Conservation (phyloP, 176 grass and related monocot species). For the Aegilops tauschii region DNA sequence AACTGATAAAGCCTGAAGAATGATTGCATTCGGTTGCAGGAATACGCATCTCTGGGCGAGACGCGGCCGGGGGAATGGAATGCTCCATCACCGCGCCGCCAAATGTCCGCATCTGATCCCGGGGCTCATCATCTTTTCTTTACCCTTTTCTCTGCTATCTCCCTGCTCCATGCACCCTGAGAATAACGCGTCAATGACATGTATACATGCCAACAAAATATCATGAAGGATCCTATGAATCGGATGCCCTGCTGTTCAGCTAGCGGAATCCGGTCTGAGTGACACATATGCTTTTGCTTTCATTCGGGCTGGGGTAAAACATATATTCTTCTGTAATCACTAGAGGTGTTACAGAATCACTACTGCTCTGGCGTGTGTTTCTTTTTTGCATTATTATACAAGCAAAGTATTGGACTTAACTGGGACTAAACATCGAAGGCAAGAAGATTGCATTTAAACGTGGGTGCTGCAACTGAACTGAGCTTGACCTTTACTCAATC, state of each 20-base stretch:
- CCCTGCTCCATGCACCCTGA: background rate
- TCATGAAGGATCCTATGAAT: background rate
- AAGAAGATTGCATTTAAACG: background rate
- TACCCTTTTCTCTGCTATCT: background rate
- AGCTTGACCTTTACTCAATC: slow-evolving; percentile 8
- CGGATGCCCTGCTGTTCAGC: too few relatives aligned
- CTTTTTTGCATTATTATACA: too few relatives aligned
- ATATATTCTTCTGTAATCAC: too few relatives aligned
- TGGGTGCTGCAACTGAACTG: background rate
- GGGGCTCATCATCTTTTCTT: slow-evolving; percentile 34
- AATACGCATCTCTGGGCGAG: background rate
- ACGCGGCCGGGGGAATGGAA: too few relatives aligned
- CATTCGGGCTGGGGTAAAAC: too few relatives aligned
- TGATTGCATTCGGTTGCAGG: slow-evolving; percentile 17
- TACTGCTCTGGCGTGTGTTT: too few relatives aligned
- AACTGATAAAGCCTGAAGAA: background rate
- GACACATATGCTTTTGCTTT: too few relatives aligned
- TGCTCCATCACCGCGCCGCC: too few relatives aligned
- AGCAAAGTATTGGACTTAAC: background rate
- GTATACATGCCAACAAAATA: background rate
- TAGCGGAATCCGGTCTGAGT: too few relatives aligned
- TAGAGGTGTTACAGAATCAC: too few relatives aligned
- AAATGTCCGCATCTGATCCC: too few relatives aligned
- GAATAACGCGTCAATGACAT: background rate
- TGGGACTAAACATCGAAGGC: background rate